Percentiles rank a stretch among this genome's conserved stretches.
Conservation (phyloP, 1,284 basidiomycete genomes). For the Exobasidium rhododendri region DNA sequence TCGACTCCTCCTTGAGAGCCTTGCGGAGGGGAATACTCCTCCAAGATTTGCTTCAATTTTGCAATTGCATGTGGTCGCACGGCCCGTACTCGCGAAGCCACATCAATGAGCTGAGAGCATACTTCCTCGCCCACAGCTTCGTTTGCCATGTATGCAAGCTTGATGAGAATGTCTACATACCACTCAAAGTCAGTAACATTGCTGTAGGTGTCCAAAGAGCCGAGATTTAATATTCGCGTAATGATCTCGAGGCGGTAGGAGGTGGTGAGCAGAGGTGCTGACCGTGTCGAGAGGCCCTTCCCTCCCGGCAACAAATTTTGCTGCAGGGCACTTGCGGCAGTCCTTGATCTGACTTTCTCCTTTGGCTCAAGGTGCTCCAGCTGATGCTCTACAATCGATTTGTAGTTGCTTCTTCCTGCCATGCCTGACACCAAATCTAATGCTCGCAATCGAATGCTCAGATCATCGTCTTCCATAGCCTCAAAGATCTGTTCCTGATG, state of each 20-base stretch:
- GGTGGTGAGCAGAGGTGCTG: conserved; percentile 52
- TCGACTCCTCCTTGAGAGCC: conserved; percentile 59
- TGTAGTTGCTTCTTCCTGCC: conserved; percentile 75
- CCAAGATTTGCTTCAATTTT: conserved; percentile 73
- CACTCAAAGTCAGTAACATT: conserved; percentile 91
- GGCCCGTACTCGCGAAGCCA: conserved; percentile 75
- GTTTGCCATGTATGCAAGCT: conserved; percentile 78
- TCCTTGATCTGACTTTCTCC: conserved; percentile 59
- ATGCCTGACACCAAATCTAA: conserved; percentile 90
- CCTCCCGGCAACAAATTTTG: conserved; percentile 3
- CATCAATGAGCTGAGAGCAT: conserved; percentile 78
- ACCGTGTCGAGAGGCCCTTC: conserved; percentile 49
- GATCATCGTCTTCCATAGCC: conserved; percentile 86
- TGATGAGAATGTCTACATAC: conserved; percentile 71
- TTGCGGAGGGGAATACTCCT: neutral
- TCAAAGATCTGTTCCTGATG: conserved; percentile 88
- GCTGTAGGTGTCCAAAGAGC: conserved; percentile 76
- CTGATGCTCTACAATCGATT: conserved; percentile 81
- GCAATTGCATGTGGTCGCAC: conserved; percentile 75
- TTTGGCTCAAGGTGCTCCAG: conserved; percentile 76
- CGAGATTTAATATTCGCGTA: conserved; percentile 75
- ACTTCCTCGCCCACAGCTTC: conserved; percentile 67
- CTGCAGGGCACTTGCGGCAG: conserved; percentile 56
- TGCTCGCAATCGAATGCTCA: conserved; percentile 90
- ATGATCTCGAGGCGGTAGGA: conserved; percentile 79